A percentile compares a stretch with the other conserved stretches of the same genome.
Conservation (phyloP, 305 asterid species). For the Salvia sclarea region DNA sequence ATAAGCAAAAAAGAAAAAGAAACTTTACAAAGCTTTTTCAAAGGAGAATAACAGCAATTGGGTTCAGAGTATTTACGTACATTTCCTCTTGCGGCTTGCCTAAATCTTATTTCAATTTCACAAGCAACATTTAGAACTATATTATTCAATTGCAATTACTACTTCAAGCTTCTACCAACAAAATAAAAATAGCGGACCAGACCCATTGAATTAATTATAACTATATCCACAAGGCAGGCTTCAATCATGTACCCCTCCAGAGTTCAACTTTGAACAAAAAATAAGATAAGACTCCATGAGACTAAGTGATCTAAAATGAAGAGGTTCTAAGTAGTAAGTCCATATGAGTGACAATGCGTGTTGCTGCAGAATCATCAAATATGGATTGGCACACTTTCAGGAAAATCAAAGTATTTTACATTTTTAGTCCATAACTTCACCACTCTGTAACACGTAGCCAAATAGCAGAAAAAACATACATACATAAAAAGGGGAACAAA, state of each 20-base stretch:
- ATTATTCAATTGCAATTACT: background rate
- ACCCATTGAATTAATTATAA: background rate
- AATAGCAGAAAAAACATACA: background rate
- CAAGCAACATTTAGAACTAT: background rate
- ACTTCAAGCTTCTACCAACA: background rate
- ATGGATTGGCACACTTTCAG: conserved; percentile 1
- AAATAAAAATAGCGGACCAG: background rate
- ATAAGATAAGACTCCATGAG: conserved; percentile 15
- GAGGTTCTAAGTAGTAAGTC: background rate
- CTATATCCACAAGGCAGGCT: background rate
- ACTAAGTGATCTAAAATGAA: background rate
- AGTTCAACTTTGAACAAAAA: background rate
- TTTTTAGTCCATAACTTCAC: background rate
- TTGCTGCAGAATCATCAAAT: conserved; percentile 8
- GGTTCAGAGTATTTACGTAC: background rate
- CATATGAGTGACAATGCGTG: conserved; percentile 2
- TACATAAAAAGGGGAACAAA: background rate
- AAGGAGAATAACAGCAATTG: background rate
- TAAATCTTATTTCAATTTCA: background rate
- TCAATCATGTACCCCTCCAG: conserved; percentile 1
- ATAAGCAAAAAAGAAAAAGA: background rate
- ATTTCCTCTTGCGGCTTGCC: background rate
- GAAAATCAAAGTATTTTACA: background rate
- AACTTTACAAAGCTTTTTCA: background rate
- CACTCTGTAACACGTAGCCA: background rate